Percentiles rank a stretch among this genome's conserved stretches.
Evolutionary conservation across 495 filamentous ascomycete species (phyloP).

Genomic region (Penicillium antarcticum): DNA sequence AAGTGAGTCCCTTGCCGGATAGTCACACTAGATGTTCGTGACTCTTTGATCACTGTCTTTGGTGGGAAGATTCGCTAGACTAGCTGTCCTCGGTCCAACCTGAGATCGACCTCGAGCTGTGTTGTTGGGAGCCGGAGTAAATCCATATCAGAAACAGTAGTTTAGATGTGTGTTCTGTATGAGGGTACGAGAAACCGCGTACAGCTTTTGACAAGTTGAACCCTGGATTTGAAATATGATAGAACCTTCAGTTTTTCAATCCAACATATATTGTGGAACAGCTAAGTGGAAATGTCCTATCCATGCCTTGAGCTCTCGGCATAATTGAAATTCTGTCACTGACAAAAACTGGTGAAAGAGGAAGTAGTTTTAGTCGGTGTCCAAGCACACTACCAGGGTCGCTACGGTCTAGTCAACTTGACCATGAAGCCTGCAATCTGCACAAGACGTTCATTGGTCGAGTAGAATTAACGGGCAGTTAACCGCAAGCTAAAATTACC

Average conservation of each 20-base stretch:
- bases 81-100: background rate
- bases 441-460: too few relatives aligned
- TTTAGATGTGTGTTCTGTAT: background rate
- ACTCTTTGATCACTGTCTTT: background rate
- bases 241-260: background rate
- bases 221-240: background rate
- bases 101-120: background rate
- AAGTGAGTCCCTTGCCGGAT: background rate
- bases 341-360: background rate
- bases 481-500: background rate
- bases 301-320: background rate
- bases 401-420: background rate
- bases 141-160: background rate
- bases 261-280: background rate
- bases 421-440: background rate
- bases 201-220: background rate
- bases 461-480: background rate
- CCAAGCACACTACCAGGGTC: background rate
- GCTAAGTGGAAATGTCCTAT: background rate
- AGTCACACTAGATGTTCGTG: background rate
- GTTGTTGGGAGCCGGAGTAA: background rate
- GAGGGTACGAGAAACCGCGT: too few relatives aligned
- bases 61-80: background rate
- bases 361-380: background rate
- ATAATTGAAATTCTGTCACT: slow-evolving; percentile 1